phyloP scores from a whole-genome alignment of 768 basidiomycete species.

The Lactarius sanguifluus region DNA sequence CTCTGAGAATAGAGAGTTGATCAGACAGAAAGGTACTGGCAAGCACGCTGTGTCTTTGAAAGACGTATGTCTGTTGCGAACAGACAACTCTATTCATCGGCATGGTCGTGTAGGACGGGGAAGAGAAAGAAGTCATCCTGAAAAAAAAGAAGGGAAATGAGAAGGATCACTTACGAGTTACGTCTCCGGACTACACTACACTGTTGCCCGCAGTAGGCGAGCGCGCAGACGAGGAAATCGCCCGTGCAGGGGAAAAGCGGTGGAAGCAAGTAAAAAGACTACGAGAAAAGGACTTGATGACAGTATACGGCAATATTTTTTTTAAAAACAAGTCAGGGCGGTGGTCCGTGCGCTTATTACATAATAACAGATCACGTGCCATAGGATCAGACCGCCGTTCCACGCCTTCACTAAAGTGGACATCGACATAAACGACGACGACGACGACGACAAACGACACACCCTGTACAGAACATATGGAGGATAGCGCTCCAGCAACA shows the following conservation, averaged over 20 bases:
- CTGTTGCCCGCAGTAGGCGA: too few species aligned
- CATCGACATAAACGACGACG: constrained; percentile 15
- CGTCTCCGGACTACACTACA: too few species aligned
- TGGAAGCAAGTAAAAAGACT: too few species aligned
- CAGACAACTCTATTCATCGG: constrained; percentile 76
- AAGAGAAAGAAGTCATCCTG: constrained; percentile 82
- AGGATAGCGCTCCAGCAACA: constrained; percentile 2
- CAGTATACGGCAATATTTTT: not conserved
- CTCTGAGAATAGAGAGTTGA: constrained; percentile 21
- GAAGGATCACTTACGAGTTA: not conserved
- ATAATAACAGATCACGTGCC: constrained; percentile 16
- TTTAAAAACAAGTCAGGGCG: not conserved
- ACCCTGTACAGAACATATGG: constrained; percentile 5
- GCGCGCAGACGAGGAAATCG: too few species aligned
- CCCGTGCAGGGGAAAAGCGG: too few species aligned
- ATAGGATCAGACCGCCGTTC: not conserved
- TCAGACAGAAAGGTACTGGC: constrained; percentile 91
- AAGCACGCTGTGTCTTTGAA: constrained; percentile 68
- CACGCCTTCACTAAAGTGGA: not conserved
- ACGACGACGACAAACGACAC: not conserved
- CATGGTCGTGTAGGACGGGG: constrained; percentile 91
- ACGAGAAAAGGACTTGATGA: not conserved
- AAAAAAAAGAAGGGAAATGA: constrained; percentile 2
- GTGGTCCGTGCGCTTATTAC: constrained; percentile 26
- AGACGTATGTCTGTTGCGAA: constrained; percentile 72